Evolutionary conservation across 2,329 filamentous ascomycete species (phyloP).

Genomic region (Monosporascus sp.): DNA sequence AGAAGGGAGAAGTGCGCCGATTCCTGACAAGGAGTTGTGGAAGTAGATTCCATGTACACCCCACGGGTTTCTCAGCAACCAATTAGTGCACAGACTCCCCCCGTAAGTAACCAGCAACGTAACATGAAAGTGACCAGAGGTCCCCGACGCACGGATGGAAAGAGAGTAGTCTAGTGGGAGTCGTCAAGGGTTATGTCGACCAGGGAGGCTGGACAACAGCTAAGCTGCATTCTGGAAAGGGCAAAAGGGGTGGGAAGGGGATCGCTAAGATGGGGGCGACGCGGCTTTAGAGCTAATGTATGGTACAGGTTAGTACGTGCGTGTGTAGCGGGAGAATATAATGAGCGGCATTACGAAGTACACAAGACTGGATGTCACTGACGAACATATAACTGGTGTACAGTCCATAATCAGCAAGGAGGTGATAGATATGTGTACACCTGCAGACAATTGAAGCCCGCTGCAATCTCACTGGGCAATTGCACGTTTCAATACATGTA

Average conservation of each 20-base stretch:
- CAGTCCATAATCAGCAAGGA: too few species aligned
- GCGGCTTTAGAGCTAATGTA: too few species aligned
- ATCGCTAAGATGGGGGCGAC: neutral
- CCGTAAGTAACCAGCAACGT: neutral
- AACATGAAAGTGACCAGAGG: neutral
- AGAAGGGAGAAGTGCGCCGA: neutral
- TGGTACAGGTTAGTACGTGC: too few species aligned
- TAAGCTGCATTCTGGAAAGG: neutral
- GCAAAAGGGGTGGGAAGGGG: neutral
- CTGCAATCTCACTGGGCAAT: too few species aligned
- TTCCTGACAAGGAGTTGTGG: neutral
- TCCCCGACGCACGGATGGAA: neutral
- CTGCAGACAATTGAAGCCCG: too few species aligned
- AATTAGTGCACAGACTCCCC: too few species aligned
- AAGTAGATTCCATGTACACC: neutral
- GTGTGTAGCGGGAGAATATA: too few species aligned
- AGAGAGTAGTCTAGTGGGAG: neutral
- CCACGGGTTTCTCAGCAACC: neutral
- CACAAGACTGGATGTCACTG: too few species aligned
- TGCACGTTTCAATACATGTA: too few species aligned
- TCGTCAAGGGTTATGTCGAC: neutral
- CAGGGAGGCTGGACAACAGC: neutral
- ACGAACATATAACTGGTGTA: too few species aligned
- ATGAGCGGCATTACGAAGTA: too few species aligned
- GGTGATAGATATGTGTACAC: too few species aligned